These are phyloP conservation scores for Boeremia exigua DNA, from an alignment of 2,329 filamentous ascomycete genomes.

Conservation along the genomic window DNA sequence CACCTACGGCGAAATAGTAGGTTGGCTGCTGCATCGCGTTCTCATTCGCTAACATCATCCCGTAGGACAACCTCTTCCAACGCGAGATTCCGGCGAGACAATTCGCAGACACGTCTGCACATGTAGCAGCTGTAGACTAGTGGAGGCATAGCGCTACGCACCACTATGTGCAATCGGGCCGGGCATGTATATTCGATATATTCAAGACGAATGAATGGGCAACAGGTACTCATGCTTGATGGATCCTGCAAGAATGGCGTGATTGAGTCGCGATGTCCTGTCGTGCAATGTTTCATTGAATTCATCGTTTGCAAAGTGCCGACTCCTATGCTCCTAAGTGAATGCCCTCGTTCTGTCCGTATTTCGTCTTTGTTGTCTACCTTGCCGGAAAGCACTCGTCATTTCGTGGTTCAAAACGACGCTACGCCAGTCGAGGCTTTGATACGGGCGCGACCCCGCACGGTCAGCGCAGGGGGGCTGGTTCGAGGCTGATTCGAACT, in stretches of 20 bases:
- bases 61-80: constrained; percentile 8
- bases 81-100: constrained; percentile 7
- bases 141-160: background rate
- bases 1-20: constrained; percentile 72
- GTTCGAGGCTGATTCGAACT: background rate
- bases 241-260: background rate
- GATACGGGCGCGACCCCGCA: constrained; percentile 10
- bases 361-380: background rate
- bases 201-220: background rate
- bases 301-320: background rate
- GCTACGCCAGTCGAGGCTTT: background rate
- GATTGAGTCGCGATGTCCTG: background rate
- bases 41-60: background rate
- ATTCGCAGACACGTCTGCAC: constrained; percentile 3
- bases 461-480: constrained; percentile 9
- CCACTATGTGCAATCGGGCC: background rate
- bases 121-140: constrained; percentile 6
- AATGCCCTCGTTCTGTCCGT: background rate
- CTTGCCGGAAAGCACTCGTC: background rate
- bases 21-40: background rate
- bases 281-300: background rate
- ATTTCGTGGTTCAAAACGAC: constrained; percentile 2
- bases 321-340: background rate
- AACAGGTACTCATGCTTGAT: background rate
- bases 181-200: background rate